phyloP scores from a whole-genome alignment of 2,329 filamentous ascomycete genomes.

The Sporothrix phasma region DNA sequence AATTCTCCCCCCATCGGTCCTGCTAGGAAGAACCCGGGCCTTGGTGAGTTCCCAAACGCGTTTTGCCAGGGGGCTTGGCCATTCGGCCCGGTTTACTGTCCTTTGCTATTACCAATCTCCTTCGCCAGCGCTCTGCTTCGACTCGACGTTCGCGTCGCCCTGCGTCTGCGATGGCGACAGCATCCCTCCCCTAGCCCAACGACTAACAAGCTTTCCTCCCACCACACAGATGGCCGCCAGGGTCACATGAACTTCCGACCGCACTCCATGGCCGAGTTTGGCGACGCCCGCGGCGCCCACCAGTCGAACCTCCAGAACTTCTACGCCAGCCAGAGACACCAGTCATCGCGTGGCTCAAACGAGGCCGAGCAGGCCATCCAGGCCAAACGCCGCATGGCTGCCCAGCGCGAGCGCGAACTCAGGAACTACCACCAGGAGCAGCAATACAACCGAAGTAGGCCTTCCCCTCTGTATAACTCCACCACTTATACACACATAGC shows the following conservation, averaged over 20 bases:
- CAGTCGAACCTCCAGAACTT: conserved; percentile 84
- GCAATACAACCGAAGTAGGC: conserved; percentile 99
- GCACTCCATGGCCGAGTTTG: conserved; percentile 78
- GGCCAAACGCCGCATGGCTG: conserved; percentile 97
- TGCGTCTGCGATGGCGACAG: too few relatives aligned
- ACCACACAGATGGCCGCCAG: conserved; percentile 57
- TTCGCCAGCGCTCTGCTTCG: conserved; percentile 4
- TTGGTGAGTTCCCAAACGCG: conserved; percentile 38
- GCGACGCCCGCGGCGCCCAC: conserved; percentile 56
- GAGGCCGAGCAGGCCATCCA: conserved; percentile 98
- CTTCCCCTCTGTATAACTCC: conserved; percentile 64
- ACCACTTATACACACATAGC: conserved; percentile 20
- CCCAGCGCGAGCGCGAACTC: conserved; percentile 96
- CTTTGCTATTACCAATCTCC: background rate
- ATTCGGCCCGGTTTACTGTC: background rate
- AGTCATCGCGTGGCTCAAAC: conserved; percentile 68
- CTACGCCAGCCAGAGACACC: conserved; percentile 88
- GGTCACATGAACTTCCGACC: conserved; percentile 57
- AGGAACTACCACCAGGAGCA: conserved; percentile 99
- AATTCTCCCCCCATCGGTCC: conserved; percentile 49
- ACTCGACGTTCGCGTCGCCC: too few relatives aligned
- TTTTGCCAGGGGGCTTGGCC: conserved; percentile 23
- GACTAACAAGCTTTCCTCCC: conserved; percentile 8
- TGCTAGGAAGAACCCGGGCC: conserved; percentile 46
- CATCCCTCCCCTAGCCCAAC: too few relatives aligned